Base-by-base conservation (phyloP, 768 basidiomycete species). In the Mycena capillaripes region DNA sequence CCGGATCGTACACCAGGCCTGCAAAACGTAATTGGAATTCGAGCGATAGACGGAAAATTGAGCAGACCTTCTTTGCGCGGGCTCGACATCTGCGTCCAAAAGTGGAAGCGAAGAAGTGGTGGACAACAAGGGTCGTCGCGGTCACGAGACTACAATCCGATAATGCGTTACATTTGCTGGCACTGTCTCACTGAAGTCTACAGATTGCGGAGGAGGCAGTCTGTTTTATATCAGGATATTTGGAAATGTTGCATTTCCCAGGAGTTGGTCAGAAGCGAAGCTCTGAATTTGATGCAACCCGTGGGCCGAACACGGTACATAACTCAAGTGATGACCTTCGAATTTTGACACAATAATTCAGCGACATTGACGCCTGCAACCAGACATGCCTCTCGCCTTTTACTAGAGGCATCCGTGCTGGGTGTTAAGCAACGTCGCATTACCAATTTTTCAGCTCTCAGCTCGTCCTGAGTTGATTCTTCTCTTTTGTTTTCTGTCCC, bases 351-450 rank as follows among this genome's bases (percentile, higher is more conserved):
- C 2, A 0, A 0, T 0, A 0, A 5, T 4, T 16, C 69, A 74
- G 88, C 85, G 87, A 82, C 85, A 87, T 86, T 84, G 86, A 86
- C 84, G 81, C 78, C 81, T 83, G 82, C 88, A 89, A 89, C 72
- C 84, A 87, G 84, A 89, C 86, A 88, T 87, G 86, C 87, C 89
- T 88, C 88, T 89, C 88, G 88, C 88, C 88, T 89, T 89, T 89
- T 89, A 89, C 88, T 89, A 89, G 88, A 88, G 89, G 86, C 86
- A 88, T 88, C 89, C 87, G 89, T 89, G 88, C 86, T 79, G 78
- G 80, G 81, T 84, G 86, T 83, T 85, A 83, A 81, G 76, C 71
- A 29, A 87, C 86, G 85, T 83, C 84, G 84, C 87, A 84, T 82
- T 82, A 82, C 57, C 82, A 81, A 88, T 89, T 89, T 90, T 89